Base-by-base conservation (phyloP, 2,329 filamentous ascomycete species). In the Cladosporium halotolerans region DNA sequence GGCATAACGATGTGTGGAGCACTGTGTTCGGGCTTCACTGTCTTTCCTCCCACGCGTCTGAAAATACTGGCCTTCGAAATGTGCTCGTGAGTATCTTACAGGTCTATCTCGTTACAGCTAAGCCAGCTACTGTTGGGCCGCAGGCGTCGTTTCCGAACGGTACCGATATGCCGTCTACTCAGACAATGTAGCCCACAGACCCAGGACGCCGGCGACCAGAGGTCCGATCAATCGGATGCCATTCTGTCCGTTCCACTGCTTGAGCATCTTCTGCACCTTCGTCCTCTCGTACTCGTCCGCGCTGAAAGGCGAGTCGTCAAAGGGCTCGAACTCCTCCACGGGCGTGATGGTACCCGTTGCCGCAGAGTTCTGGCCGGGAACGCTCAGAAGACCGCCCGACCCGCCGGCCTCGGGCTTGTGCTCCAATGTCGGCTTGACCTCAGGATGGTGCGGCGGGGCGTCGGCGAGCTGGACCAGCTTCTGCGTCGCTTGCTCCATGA, bases 261-360 rank as follows among this genome's bases (percentile, higher is more conserved):
- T 52, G 45, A 58, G 39, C 54, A 58, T 45, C 45, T 56, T 54
- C 45, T 42, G 52, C 10, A 58, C 56, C 56, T 58, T 58, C 18
- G 50, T 23, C 51, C 36, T 53, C 56, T 56, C 56, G 28, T 58
- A 58, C 38, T 58, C 56, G 10, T 48, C 49, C 14, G 52, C 49
- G n/a, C 47, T 53, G 47, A 58, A 54, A 33, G 52, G 44, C 18
- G 45, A 49, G 49, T 58, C 56, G 28, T 56, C 56, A n/a, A 53
- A 58, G 9, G 56, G 56, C 46, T 58, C 56, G 39, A 58, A 58
- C 38, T 58, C 56, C 36, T 58, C 56, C 5, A 49, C 48, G 3
- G 56, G 56, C 33, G 56, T 58, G 5, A 58, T 56, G 2, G 54
- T 46, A 31, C 46, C 46, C 16, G 46, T 40, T 6, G 40, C 10